Base-by-base conservation (phyloP, 2,329 filamentous ascomycete genomes). In the Venturia nashicola region DNA sequence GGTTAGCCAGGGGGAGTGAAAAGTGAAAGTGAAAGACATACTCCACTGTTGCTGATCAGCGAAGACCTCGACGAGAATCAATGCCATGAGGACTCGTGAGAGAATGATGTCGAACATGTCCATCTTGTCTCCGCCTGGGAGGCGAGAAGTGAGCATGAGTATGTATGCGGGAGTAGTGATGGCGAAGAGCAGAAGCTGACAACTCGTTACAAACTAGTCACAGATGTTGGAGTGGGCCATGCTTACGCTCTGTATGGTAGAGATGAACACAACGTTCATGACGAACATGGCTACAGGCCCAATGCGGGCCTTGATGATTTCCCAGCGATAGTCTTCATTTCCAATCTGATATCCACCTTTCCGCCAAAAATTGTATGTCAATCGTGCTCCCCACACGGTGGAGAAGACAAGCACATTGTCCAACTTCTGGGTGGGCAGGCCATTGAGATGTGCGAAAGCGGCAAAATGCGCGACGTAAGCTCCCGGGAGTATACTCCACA, bases 281-380 rank as follows among this genome's bases (percentile, higher is more conserved):
- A 96, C 67, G 73, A 92, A 90, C 79, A 96, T 96, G 32, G 86
- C 72, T 46, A 81, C 78, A 1, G 79, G 77, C 7, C 83, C 84
- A 27, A 92, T 80, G 44, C 85, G 78, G 36, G 82, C 78, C 72
- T 86, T 86, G 62, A 97, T 78, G 64, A 92, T 85, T 64, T 82
- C 80, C 93, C 94, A 99, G 76, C 94, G 84, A 75, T 99, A 99
- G 75, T 99, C 94, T 76, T 99, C 93, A 18, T 89, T 92, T 44
- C 94, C 93, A 67, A 92, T 80, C 18, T 82, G 79, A 74, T 99
- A 99, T 32, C 94, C 94, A 46, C 94, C 94, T 74, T 90, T 96
- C 65, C 94, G 88, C 87, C 89, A 96, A 78, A 97, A 99, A 77
- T 99, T 99, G 80, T 84, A 97, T 2, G 93, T 97, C 75, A 99